Percentiles rank a stretch among this genome's conserved stretches.
Evolutionary conservation across 2,329 filamentous ascomycete genomes (phyloP).

Genomic region (Pseudopithomyces maydicus): DNA sequence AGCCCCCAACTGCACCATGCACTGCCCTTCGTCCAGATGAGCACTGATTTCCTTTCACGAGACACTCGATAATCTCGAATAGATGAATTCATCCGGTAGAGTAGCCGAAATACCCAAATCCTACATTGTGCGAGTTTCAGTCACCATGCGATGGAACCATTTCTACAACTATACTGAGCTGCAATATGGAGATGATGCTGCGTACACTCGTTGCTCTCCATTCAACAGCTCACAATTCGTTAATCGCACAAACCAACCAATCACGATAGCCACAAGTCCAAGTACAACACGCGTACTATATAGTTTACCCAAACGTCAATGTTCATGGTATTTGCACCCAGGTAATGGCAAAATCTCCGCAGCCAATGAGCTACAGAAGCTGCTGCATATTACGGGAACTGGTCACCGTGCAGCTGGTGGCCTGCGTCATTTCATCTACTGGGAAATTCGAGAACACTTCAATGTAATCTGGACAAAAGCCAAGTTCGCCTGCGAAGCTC

Average conservation of each 20-base stretch:
- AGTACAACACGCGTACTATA: slow-evolving; percentile 1
- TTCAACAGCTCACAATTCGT: not conserved
- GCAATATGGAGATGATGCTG: not conserved
- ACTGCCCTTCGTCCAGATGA: too few species aligned
- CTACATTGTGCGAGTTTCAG: not conserved
- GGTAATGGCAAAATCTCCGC: slow-evolving; percentile 4
- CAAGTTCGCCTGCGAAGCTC: not conserved
- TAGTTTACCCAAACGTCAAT: not conserved
- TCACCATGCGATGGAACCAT: slow-evolving; percentile 7
- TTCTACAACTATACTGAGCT: not conserved
- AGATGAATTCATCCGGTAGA: slow-evolving; percentile 13
- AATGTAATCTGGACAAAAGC: slow-evolving; percentile 8
- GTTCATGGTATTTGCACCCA: not conserved
- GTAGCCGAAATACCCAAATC: not conserved
- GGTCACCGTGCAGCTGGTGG: not conserved
- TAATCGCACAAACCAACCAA: not conserved
- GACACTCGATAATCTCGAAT: slow-evolving; percentile 4
- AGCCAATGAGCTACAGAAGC: not conserved
- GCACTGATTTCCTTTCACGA: not conserved
- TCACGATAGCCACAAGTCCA: not conserved
- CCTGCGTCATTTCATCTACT: not conserved
- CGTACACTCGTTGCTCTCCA: too few species aligned
- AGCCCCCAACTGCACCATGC: too few species aligned
- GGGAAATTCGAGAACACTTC: slow-evolving; percentile 1
- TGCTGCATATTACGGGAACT: not conserved